Conservation (phyloP, 164 flowering plant species). For the Litsea cubeba region DNA sequence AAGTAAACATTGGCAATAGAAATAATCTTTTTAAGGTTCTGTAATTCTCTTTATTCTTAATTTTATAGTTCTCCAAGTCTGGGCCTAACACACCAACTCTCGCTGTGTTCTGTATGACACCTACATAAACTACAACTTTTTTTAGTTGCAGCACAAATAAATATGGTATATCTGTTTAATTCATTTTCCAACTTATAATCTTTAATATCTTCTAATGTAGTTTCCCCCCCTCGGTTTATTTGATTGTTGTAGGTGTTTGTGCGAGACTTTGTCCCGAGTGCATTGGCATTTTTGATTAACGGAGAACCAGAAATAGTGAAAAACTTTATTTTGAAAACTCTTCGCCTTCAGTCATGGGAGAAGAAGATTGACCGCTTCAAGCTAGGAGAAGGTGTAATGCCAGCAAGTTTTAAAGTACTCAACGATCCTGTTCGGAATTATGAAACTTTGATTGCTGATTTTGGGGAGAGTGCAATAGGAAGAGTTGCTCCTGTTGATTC, state of each 20-base stretch:
- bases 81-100: no score
- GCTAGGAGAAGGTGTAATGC: slow-evolving; percentile 89
- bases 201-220: no score
- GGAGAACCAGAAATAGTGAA: slow-evolving; percentile 82
- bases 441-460: slow-evolving; percentile 74
- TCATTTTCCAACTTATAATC: no score
- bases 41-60: no score
- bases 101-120: no score
- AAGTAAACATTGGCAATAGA: no score
- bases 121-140: no score
- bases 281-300: slow-evolving; percentile 77
- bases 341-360: slow-evolving; percentile 85
- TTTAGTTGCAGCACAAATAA: no score
- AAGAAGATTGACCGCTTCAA: slow-evolving; percentile 68
- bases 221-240: neutral
- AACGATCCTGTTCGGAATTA: slow-evolving; percentile 60
- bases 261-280: slow-evolving; percentile 85
- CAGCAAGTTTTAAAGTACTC: slow-evolving; percentile 84
- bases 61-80: no score
- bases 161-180: no score
- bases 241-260: slow-evolving; percentile 60
- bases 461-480: slow-evolving; percentile 88
- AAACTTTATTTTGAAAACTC: slow-evolving; percentile 70
- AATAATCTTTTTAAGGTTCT: no score
- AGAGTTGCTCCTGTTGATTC: slow-evolving; percentile 94